Evolutionary conservation across 495 filamentous ascomycete species (phyloP).

Genomic region (Podospora pseudoanserina): DNA sequence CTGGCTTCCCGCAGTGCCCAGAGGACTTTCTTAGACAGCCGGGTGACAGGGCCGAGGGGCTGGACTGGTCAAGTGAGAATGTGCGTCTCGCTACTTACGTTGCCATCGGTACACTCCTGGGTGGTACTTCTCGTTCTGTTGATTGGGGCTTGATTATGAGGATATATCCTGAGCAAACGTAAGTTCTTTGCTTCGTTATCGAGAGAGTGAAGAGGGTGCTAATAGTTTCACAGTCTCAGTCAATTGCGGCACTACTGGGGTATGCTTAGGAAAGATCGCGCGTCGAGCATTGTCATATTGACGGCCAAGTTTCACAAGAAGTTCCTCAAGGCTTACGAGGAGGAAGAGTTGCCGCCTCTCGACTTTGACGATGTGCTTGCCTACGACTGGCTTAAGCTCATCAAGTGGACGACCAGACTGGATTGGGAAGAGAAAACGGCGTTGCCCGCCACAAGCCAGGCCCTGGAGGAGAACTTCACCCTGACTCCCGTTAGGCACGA

Average conservation of each 20-base stretch:
- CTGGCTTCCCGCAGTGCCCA: conserved; percentile 33
- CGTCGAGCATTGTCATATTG: conserved; percentile 62
- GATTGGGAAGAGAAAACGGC: conserved; percentile 35
- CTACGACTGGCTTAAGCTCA: conserved; percentile 73
- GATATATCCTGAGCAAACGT: conserved; percentile 58
- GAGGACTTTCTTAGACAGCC: conserved; percentile 37
- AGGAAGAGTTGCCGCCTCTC: conserved; percentile 62
- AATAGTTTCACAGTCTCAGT: conserved; percentile 33
- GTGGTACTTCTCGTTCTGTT: conserved; percentile 63
- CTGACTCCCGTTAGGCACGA: conserved; percentile 32
- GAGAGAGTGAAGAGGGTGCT: not conserved
- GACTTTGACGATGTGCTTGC: conserved; percentile 65
- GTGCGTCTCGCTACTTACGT: conserved; percentile 65
- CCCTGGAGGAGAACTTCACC: conserved; percentile 30
- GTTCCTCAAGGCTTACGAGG: conserved; percentile 73
- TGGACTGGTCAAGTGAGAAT: conserved; percentile 41
- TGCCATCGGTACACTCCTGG: conserved; percentile 67
- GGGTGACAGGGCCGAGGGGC: conserved; percentile 26
- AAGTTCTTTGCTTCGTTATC: not conserved
- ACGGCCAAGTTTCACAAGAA: conserved; percentile 71
- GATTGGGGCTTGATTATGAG: conserved; percentile 72
- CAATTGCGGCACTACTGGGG: conserved; percentile 60
- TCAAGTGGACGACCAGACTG: conserved; percentile 62
- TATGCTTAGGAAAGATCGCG: conserved; percentile 53
- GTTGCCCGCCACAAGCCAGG: conserved; percentile 37